Evolutionary conservation across 2,329 filamentous ascomycete genomes (phyloP).

Genomic region (Monilinia aucupariae): DNA sequence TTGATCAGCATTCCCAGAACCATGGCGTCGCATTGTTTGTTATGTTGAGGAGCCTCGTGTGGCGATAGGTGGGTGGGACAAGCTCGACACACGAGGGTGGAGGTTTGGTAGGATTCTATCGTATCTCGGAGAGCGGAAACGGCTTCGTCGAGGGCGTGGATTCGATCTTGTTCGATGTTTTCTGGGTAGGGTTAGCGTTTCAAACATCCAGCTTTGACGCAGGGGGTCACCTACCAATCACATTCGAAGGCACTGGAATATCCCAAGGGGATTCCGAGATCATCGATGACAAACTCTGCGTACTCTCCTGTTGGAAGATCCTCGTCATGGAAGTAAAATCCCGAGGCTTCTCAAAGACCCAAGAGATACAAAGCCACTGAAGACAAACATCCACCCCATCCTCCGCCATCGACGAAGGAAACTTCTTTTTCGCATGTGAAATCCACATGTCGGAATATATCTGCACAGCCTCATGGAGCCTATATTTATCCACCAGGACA

Average conservation of each 20-base stretch:
- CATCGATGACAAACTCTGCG: constrained; percentile 1
- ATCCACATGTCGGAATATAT: constrained; percentile 18
- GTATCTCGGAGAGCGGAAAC: constrained; percentile 3
- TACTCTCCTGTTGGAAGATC: constrained; percentile 4
- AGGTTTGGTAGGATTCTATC: constrained; percentile 3
- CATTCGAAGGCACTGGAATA: neutral
- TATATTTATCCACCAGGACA: constrained; percentile 31
- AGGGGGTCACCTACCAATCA: neutral
- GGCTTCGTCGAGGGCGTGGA: neutral
- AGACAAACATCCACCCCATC: neutral
- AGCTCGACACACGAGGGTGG: neutral
- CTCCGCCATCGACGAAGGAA: constrained; percentile 1
- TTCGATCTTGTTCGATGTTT: constrained; percentile 4
- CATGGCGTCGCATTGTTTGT: constrained; percentile 14
- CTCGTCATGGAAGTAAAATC: constrained; percentile 8
- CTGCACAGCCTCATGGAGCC: constrained; percentile 18
- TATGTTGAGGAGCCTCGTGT: neutral
- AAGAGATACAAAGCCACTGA: constrained; percentile 15
- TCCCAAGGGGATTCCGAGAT: neutral
- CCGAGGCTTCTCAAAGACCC: constrained; percentile 7
- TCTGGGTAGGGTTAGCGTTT: neutral
- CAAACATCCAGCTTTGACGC: accelerated
- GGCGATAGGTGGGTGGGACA: neutral
- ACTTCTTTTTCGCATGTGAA: neutral
- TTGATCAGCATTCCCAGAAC: neutral